These are phyloP conservation scores for Penicilliopsis zonata DNA, from an alignment of 495 filamentous ascomycete species.

Conservation along the genomic window DNA sequence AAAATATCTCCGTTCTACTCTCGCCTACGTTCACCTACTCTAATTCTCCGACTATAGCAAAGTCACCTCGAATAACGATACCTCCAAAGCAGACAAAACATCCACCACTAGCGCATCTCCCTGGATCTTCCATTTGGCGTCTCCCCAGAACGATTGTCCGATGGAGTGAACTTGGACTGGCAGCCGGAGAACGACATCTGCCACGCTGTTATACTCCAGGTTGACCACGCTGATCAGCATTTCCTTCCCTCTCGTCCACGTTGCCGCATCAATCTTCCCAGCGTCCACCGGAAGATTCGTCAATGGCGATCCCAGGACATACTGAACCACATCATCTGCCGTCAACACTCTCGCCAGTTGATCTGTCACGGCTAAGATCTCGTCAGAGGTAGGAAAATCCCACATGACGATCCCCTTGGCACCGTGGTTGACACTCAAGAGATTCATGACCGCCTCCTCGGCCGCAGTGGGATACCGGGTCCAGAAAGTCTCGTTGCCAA, in stretches of 20 bases:
- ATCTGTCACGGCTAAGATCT: constrained; percentile 10
- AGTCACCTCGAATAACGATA: no score
- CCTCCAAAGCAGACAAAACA: no score
- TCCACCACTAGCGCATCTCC: no score
- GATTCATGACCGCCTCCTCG: constrained; percentile 48
- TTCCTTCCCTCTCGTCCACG: neutral
- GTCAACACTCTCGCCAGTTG: constrained; percentile 11
- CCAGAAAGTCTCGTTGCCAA: constrained; percentile 54
- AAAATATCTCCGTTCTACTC: no score
- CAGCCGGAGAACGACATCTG: no score
- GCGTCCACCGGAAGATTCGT: neutral
- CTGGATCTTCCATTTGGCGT: no score
- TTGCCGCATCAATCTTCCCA: neutral
- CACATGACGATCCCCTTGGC: constrained; percentile 38
- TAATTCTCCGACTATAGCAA: no score
- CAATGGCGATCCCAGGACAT: constrained; percentile 7
- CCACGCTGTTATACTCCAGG: neutral
- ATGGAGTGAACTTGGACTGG: no score
- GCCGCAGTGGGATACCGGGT: constrained; percentile 40
- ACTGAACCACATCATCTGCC: constrained; percentile 3
- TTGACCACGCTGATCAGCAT: neutral
- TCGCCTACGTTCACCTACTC: no score
- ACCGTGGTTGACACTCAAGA: constrained; percentile 50
- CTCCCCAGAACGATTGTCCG: no score
- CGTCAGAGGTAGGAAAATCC: constrained; percentile 15